These are phyloP conservation scores for Castanospermum australe DNA, from an alignment of 306 rosid genomes.

Conservation along the genomic window DNA sequence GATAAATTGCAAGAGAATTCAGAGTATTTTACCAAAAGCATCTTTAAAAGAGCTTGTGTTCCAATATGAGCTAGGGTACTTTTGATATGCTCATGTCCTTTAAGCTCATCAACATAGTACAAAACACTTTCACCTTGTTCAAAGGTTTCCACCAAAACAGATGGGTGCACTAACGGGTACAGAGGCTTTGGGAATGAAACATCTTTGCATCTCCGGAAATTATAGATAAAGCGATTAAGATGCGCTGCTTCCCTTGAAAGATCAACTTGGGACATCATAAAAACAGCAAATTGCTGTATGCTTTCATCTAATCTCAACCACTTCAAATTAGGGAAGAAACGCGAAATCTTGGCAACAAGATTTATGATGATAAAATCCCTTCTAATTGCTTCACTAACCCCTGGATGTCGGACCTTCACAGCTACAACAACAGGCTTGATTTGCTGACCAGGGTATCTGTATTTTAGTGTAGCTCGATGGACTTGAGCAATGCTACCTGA, in stretches of 20 bases:
- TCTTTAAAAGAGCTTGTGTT: conserved; percentile 70
- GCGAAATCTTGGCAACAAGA: conserved; percentile 50
- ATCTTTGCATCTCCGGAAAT: conserved; percentile 68
- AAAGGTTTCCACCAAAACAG: conserved; percentile 78
- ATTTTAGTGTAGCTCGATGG: conserved; percentile 73
- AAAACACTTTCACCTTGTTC: conserved; percentile 74
- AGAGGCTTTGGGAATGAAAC: conserved; percentile 80
- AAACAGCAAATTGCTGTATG: conserved; percentile 67
- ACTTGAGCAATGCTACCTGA: conserved; percentile 92
- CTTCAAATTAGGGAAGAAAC: conserved; percentile 56
- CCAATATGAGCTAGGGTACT: conserved; percentile 80
- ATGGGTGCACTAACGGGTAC: conserved; percentile 80
- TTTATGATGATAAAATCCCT: conserved; percentile 68
- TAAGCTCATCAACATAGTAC: conserved; percentile 62
- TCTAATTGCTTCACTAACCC: conserved; percentile 78
- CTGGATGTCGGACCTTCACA: conserved; percentile 83
- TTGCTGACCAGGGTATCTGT: conserved; percentile 60
- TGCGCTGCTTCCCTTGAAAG: conserved; percentile 85
- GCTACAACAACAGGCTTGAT: conserved; percentile 70
- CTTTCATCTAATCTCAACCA: conserved; percentile 80
- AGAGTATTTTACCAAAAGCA: conserved; percentile 64
- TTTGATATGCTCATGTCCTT: conserved; percentile 64
- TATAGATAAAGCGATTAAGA: conserved; percentile 72
- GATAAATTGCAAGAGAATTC: conserved; percentile 2
- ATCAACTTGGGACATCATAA: conserved; percentile 83